These are phyloP conservation scores for Saturnispora halmiae DNA, from an alignment of 805 yeast genomes.

Conservation along the genomic window DNA sequence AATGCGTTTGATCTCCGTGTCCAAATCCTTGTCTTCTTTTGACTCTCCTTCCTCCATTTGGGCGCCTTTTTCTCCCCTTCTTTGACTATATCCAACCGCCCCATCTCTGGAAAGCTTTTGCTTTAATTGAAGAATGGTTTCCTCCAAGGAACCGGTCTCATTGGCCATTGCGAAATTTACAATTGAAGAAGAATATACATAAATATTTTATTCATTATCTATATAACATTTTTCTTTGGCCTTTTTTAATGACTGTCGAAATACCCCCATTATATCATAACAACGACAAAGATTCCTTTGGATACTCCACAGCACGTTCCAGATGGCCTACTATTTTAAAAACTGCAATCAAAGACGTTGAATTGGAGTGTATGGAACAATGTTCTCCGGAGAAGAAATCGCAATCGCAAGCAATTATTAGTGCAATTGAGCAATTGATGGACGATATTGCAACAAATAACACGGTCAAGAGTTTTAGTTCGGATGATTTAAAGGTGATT, in stretches of 20 bases:
- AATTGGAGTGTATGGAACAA: constrained; percentile 6
- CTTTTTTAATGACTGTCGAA: not conserved
- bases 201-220: not conserved
- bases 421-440: constrained; percentile 35
- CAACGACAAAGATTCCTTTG: constrained; percentile 70
- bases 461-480: constrained; percentile 34
- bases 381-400: constrained; percentile 19
- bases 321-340: constrained; percentile 85
- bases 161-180: not conserved
- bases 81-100: constrained; percentile 4
- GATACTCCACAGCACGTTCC: constrained; percentile 61
- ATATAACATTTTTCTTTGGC: not conserved
- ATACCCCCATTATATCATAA: constrained; percentile 49
- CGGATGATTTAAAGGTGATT: constrained; percentile 19
- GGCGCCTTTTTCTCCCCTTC: constrained; percentile 15
- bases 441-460: constrained; percentile 36
- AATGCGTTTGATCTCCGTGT: not conserved
- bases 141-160: constrained; percentile 10
- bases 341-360: constrained; percentile 57
- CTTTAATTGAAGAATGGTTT: constrained; percentile 21
- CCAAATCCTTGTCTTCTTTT: not conserved
- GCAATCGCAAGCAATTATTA: constrained; percentile 42
- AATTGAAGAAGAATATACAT: not conserved
- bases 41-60: not conserved
- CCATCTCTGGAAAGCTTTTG: constrained; percentile 8